Percentiles rank a stretch among this genome's conserved stretches.
Conservation (phyloP, 2,329 filamentous ascomycete genomes). For the Arthrinium phaeospermum region DNA sequence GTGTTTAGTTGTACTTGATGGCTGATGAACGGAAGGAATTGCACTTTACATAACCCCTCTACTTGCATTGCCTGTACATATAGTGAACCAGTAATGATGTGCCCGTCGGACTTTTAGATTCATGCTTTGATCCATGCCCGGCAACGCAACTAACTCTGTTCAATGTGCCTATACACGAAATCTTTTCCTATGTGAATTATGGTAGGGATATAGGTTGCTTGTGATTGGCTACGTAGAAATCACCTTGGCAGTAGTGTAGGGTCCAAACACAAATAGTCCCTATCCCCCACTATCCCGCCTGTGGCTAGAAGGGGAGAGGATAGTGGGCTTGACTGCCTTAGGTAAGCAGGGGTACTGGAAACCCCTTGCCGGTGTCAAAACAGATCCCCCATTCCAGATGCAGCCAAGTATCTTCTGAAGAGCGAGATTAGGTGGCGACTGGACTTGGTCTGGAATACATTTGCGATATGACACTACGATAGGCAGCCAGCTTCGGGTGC, state of each 20-base stretch:
- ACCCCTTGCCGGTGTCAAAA: neutral
- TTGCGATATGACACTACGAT: neutral
- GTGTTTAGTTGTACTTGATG: conserved; percentile 10
- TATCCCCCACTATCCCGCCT: neutral
- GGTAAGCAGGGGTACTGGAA: neutral
- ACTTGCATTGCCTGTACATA: neutral
- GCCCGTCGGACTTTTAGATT: neutral
- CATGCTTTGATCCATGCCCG: neutral
- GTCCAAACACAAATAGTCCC: neutral
- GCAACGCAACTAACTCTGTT: neutral
- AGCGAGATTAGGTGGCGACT: neutral
- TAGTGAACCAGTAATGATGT: neutral
- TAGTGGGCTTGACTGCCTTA: neutral
- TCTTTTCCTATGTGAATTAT: neutral
- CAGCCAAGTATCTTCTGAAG: neutral
- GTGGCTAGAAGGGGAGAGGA: neutral
- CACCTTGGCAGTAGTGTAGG: neutral
- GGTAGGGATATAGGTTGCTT: neutral
- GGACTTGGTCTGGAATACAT: neutral
- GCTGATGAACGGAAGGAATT: neutral
- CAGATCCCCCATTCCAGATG: neutral
- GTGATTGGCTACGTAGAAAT: neutral
- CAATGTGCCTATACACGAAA: neutral
- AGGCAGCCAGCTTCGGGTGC: neutral
- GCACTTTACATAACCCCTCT: neutral